Evolutionary conservation across 345 rosid species (phyloP).

Genomic region (Corchorus capsularis): DNA sequence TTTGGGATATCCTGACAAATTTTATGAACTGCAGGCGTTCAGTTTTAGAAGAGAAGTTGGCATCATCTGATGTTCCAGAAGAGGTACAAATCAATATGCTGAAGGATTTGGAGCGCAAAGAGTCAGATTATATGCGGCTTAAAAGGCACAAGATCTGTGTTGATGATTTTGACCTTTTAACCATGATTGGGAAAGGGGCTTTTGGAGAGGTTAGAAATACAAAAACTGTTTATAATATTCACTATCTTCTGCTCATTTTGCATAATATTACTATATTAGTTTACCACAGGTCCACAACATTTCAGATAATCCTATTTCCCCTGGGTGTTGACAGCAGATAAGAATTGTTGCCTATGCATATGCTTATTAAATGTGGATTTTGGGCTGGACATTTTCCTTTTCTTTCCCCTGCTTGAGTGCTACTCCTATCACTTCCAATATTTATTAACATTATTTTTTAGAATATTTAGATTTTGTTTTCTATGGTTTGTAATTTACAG

Average conservation of each 20-base stretch:
- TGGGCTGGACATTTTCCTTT: background rate
- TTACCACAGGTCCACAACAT: background rate
- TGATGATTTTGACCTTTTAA: slow-evolving; percentile 81
- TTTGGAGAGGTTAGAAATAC: slow-evolving; percentile 81
- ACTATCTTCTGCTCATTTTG: background rate
- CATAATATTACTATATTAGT: background rate
- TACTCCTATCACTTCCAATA: background rate
- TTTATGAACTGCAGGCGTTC: slow-evolving; percentile 54
- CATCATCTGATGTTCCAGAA: slow-evolving; percentile 65
- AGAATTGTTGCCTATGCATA: background rate
- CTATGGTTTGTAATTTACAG: slow-evolving; percentile 38
- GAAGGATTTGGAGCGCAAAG: slow-evolving; percentile 82
- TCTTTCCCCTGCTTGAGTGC: background rate
- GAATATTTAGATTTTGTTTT: background rate
- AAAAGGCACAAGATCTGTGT: slow-evolving; percentile 83
- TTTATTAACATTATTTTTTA: background rate
- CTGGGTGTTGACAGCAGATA: background rate
- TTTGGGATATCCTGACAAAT: slow-evolving; percentile 19
- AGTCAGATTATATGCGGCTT: slow-evolving; percentile 81
- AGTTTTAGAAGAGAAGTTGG: slow-evolving; percentile 67
- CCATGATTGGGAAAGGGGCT: slow-evolving; percentile 90
- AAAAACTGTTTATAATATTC: slow-evolving; percentile 3
- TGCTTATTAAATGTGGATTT: background rate
- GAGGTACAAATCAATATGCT: slow-evolving; percentile 70
- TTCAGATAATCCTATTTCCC: background rate